phyloP scores from a whole-genome alignment of 2,329 filamentous ascomycete species.

The Scedosporium aurantiacum region DNA sequence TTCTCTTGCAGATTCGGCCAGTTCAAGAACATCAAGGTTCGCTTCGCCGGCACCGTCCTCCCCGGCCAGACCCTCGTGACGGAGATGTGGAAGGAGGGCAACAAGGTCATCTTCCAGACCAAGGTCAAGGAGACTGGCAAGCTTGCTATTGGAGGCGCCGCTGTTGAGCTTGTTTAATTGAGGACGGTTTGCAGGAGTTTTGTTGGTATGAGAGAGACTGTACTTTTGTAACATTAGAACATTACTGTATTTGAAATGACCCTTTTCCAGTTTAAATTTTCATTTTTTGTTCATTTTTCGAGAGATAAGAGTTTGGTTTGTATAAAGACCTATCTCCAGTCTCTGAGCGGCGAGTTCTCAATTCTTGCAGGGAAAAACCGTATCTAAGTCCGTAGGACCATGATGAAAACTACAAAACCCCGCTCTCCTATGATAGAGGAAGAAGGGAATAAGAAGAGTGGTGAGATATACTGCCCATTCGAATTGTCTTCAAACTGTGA shows the following conservation, averaged over 20 bases:
- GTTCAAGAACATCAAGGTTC: constrained; percentile 85
- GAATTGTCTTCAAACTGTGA: too few species aligned
- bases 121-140: constrained; percentile 91
- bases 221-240: background rate
- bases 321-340: too few species aligned
- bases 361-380: too few species aligned
- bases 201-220: background rate
- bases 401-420: too few species aligned
- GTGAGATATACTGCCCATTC: too few species aligned
- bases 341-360: too few species aligned
- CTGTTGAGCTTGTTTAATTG: constrained; percentile 53
- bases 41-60: constrained; percentile 76
- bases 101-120: constrained; percentile 70
- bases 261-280: background rate
- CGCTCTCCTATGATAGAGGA: too few species aligned
- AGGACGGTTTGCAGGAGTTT: background rate
- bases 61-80: constrained; percentile 84
- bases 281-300: too few species aligned
- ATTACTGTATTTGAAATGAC: background rate
- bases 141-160: constrained; percentile 70
- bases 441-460: too few species aligned
- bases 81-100: constrained; percentile 88
- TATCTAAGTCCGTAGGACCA: too few species aligned
- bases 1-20: constrained; percentile 45
- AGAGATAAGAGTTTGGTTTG: too few species aligned